phyloP scores from a whole-genome alignment of 2,329 filamentous ascomycete species.

The Microdochium nivale region DNA sequence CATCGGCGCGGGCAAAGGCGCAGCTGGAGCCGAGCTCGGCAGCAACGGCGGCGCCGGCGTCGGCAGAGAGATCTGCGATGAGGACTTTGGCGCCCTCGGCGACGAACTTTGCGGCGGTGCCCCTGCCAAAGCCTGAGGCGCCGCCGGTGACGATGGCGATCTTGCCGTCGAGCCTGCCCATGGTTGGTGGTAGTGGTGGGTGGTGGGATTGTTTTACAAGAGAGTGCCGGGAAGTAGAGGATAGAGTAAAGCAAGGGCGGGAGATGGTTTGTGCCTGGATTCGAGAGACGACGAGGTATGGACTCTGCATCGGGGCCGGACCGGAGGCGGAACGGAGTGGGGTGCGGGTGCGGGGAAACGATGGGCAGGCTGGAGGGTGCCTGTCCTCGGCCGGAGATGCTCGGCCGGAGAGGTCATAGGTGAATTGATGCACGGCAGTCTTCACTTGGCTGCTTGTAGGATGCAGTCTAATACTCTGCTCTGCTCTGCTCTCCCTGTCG shows the following conservation, averaged over 20 bases:
- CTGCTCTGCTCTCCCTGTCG: too few species aligned
- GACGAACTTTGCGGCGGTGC: slow-evolving; percentile 50
- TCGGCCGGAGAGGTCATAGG: too few species aligned
- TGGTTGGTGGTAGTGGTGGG: background rate
- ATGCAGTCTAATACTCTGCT: too few species aligned
- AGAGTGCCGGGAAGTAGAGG: too few species aligned
- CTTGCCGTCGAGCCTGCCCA: slow-evolving; percentile 27
- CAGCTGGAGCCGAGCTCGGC: slow-evolving; percentile 28
- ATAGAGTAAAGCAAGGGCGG: too few species aligned
- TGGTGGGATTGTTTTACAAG: background rate
- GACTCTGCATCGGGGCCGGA: background rate
- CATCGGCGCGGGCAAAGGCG: slow-evolving; percentile 34
- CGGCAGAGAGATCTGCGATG: slow-evolving; percentile 51
- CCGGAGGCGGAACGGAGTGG: background rate
- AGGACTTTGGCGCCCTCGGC: slow-evolving; percentile 52
- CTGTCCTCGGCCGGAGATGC: too few species aligned
- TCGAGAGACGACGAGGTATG: too few species aligned
- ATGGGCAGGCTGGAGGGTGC: too few species aligned
- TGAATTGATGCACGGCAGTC: too few species aligned
- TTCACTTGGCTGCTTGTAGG: too few species aligned
- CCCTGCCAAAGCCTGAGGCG: slow-evolving; percentile 55
- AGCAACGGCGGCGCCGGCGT: slow-evolving; percentile 39
- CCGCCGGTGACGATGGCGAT: slow-evolving; percentile 41
- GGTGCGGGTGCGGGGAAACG: too few species aligned
- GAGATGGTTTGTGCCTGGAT: too few species aligned